Conservation (phyloP, 2,329 filamentous ascomycete genomes). For the Cladophialophora psammophila region DNA sequence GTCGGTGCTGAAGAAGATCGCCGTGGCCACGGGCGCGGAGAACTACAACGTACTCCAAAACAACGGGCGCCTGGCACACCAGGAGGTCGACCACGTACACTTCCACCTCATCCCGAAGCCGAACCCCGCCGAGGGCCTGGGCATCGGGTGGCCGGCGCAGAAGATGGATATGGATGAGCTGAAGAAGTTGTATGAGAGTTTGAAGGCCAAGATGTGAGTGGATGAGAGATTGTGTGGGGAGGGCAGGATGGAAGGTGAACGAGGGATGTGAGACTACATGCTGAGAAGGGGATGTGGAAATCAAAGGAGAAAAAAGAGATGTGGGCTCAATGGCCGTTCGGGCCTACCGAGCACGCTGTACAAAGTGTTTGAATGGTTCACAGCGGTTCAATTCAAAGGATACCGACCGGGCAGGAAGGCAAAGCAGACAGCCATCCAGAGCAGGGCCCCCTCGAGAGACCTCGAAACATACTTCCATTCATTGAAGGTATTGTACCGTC, state of each 20-base stretch:
- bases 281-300: background rate
- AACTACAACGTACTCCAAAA: conserved; percentile 98
- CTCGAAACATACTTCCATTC: too few species aligned
- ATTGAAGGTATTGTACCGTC: too few species aligned
- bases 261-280: background rate
- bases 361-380: background rate
- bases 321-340: background rate
- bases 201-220: conserved; percentile 85
- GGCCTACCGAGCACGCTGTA: background rate
- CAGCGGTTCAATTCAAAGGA: too few species aligned
- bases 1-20: conserved; percentile 87
- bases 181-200: conserved; percentile 78
- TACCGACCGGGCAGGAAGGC: too few species aligned
- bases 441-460: too few species aligned
- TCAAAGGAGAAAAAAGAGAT: background rate
- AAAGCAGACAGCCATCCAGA: too few species aligned
- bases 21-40: conserved; percentile 73
- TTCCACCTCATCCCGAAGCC: conserved; percentile 99
- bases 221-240: background rate
- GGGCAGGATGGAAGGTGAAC: background rate
- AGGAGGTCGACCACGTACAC: conserved; percentile 92
- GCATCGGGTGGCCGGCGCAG: conserved; percentile 79
- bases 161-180: conserved; percentile 80
- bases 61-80: conserved; percentile 90
- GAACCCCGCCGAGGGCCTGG: conserved; percentile 79